Base-by-base conservation (phyloP, 148 eudicot species). In the Polygonum maritimum region DNA sequence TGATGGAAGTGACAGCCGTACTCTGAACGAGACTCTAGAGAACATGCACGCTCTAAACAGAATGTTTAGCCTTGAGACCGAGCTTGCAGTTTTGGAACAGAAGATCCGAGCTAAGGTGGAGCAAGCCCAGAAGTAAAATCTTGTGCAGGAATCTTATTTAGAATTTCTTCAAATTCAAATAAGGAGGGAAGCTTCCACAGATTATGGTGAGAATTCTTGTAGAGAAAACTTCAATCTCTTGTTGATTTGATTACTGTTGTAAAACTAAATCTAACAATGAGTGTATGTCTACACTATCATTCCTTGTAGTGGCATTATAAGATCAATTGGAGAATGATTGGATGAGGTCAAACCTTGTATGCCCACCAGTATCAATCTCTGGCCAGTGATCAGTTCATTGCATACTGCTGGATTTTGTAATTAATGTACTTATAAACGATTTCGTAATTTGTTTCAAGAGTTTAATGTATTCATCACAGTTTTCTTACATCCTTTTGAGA, bases 61-160 rank as follows among this genome's bases (percentile, higher is more conserved):
- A 83, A 93, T 93, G 98, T 93, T 91, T 75, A 91, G 88, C 79
- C 91, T 93, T 12, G 98, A 93, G 84, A 93, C 98, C 4, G 98
- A 91, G 82, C 82, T 91, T 44, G 86, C 94, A 39, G 85, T 93
- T 3, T 80, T 93, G 86, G 98, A 93, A 79, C 94, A 93, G 88
- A 93, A 93, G 84, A 87, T 93, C 74, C 80, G 98, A 82, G 96
- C 96, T 8, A 93, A 93, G 79, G 89, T 93, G 84, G 98, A 91
- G 85, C 96, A 91, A 77, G 79, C 33, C 74, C 89, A 87, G 74
- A 89, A 91, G 84, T 89, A 85, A 91, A 33, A 31, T 71, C 21
- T 44, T 52, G 18, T 45, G 15, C 69, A 18, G n/a, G 81, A 21
- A 63, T 33, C 57, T 77, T 67, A 35, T 52, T 47, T 74, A 74